A percentile compares a stretch with the other conserved stretches of the same genome.
These are phyloP conservation scores for Naumovozyma castellii DNA, from an alignment of 805 yeast species.

Conservation along the genomic window DNA sequence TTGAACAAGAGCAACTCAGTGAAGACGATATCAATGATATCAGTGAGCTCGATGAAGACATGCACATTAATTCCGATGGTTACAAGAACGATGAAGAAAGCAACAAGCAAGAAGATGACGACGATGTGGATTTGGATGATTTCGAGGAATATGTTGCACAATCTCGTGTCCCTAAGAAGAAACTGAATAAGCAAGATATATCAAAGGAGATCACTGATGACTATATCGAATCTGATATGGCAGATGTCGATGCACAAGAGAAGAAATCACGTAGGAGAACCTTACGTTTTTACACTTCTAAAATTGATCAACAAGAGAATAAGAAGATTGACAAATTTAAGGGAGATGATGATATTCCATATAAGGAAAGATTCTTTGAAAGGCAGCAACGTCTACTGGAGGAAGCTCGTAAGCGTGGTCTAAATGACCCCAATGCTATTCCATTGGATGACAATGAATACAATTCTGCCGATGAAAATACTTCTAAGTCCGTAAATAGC, in stretches of 20 bases:
- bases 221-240: slow-evolving; percentile 61
- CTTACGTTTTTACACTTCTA: slow-evolving; percentile 91
- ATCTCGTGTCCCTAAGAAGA: slow-evolving; percentile 42
- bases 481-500: slow-evolving; percentile 34
- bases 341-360: slow-evolving; percentile 90
- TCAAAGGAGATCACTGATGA: slow-evolving; percentile 34
- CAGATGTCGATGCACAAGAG: slow-evolving; percentile 79
- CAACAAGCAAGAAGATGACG: slow-evolving; percentile 16
- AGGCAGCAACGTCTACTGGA: slow-evolving; percentile 79
- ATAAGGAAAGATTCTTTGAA: slow-evolving; percentile 81
- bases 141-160: slow-evolving; percentile 44
- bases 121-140: slow-evolving; percentile 29
- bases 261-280: slow-evolving; percentile 71
- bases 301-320: slow-evolving; percentile 75
- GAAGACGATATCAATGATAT: slow-evolving; percentile 10
- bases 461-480: slow-evolving; percentile 39
- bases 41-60: slow-evolving; percentile 13
- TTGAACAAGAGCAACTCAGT: slow-evolving; percentile 10
- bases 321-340: slow-evolving; percentile 50
- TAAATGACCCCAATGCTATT: slow-evolving; percentile 44
- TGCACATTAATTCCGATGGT: slow-evolving; percentile 20
- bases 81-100: slow-evolving; percentile 14
- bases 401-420: slow-evolving; percentile 82
- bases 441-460: slow-evolving; percentile 45
- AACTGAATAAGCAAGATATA: slow-evolving; percentile 22